Conservation (phyloP, 164 flowering plant species). For the Nelumbo lutea region DNA sequence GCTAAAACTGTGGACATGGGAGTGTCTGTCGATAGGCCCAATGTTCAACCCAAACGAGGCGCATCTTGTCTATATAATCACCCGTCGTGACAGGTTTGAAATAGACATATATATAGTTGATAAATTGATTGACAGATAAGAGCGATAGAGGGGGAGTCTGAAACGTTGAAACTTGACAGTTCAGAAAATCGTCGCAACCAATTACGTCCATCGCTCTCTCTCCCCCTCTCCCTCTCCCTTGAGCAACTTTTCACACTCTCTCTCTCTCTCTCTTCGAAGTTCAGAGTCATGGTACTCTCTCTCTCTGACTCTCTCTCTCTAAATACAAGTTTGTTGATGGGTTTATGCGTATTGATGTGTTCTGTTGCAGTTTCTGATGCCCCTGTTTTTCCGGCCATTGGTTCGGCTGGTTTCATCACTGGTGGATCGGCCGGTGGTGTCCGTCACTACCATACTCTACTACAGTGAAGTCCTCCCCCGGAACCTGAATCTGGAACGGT, state of each 20-base stretch:
- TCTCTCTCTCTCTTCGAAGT: neutral
- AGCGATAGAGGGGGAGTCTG: conserved; percentile 13
- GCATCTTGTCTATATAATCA: no score
- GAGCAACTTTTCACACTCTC: conserved; percentile 1
- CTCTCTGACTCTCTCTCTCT: neutral
- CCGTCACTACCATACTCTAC: conserved; percentile 48
- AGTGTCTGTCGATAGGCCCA: no score
- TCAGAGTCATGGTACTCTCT: conserved; percentile 23
- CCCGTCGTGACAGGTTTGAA: no score
- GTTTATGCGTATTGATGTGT: neutral
- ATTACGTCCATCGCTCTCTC: neutral
- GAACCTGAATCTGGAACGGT: conserved; percentile 26
- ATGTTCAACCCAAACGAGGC: no score
- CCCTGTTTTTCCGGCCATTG: conserved; percentile 49
- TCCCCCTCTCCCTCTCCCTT: neutral
- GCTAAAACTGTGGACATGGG: no score
- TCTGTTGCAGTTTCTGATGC: conserved; percentile 33
- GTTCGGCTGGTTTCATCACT: conserved; percentile 36
- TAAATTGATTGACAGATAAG: neutral
- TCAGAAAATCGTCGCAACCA: neutral
- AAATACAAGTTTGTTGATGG: neutral
- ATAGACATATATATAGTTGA: no score
- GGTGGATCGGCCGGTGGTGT: conserved; percentile 31
- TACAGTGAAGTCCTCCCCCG: conserved; percentile 59
- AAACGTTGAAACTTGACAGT: conserved; percentile 19